These are phyloP conservation scores for Pleurotus cornucopiae DNA, from an alignment of 768 basidiomycete genomes.

Conservation along the genomic window DNA sequence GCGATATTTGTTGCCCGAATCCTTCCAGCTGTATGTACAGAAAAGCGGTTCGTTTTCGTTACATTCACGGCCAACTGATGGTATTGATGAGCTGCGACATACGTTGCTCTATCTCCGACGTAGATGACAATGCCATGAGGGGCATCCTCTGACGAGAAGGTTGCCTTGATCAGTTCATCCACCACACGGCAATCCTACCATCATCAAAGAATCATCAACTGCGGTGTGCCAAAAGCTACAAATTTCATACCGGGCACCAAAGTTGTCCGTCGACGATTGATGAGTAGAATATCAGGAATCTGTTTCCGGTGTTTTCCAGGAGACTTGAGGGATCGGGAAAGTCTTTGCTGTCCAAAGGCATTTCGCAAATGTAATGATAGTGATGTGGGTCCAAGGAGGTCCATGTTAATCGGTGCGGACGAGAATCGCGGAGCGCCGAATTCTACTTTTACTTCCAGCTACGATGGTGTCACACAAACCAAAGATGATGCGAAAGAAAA, in stretches of 20 bases:
- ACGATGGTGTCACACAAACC: not conserved
- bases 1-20: conserved; percentile 52
- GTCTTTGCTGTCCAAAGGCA: conserved; percentile 47
- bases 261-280: conserved; percentile 56
- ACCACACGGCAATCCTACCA: conserved; percentile 62
- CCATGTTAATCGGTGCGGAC: too few species aligned
- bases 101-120: conserved; percentile 65
- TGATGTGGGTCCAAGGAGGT: too few species aligned
- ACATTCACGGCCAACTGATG: too few species aligned
- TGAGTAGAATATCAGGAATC: conserved; percentile 67
- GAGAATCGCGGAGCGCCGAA: not conserved
- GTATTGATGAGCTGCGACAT: conserved; percentile 20
- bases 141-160: conserved; percentile 39
- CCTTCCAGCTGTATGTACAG: conserved; percentile 59
- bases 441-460: not conserved
- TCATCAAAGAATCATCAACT: conserved; percentile 1
- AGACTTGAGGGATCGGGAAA: conserved; percentile 29
- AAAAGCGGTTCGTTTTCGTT: not conserved
- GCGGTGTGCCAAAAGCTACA: not conserved
- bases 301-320: conserved; percentile 38
- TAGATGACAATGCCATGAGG: conserved; percentile 62
- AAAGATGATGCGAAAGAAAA: not conserved
- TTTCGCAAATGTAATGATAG: conserved; percentile 16
- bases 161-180: conserved; percentile 47
- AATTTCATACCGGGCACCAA: conserved; percentile 67